phyloP scores from a whole-genome alignment of 2,329 filamentous ascomycete species.

The Capronia americana region DNA sequence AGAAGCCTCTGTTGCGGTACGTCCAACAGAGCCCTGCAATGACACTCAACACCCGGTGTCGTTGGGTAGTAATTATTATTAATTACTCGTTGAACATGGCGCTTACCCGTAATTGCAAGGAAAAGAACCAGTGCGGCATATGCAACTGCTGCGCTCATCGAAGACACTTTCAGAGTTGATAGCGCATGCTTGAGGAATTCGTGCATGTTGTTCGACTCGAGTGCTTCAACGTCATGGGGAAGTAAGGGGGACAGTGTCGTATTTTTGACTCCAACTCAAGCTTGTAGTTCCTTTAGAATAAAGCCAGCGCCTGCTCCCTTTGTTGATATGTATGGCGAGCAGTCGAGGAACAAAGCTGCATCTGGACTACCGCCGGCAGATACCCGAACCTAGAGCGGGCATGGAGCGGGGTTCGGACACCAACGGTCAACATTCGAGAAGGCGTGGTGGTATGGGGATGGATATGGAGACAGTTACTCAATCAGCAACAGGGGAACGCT shows the following conservation, averaged over 20 bases:
- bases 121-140: neutral
- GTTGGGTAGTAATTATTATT: neutral
- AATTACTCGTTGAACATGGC: neutral
- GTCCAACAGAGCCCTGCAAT: conserved; percentile 33
- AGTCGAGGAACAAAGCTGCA: neutral
- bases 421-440: neutral
- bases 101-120: neutral
- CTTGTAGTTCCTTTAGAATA: neutral
- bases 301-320: neutral
- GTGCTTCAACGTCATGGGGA: neutral
- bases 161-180: neutral
- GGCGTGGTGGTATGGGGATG: too few species aligned
- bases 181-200: neutral
- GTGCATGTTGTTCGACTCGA: neutral
- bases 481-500: too few species aligned
- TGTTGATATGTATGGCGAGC: neutral
- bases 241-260: neutral
- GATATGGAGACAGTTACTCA: too few species aligned
- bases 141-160: neutral
- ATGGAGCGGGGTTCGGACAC: neutral
- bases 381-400: neutral
- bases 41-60: neutral
- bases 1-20: conserved; percentile 25
- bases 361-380: neutral
- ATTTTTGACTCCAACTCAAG: neutral